Percentiles rank a stretch among this genome's conserved stretches.
phyloP scores from a whole-genome alignment of 495 filamentous ascomycete genomes.

The Elaphomyces granulatus region DNA sequence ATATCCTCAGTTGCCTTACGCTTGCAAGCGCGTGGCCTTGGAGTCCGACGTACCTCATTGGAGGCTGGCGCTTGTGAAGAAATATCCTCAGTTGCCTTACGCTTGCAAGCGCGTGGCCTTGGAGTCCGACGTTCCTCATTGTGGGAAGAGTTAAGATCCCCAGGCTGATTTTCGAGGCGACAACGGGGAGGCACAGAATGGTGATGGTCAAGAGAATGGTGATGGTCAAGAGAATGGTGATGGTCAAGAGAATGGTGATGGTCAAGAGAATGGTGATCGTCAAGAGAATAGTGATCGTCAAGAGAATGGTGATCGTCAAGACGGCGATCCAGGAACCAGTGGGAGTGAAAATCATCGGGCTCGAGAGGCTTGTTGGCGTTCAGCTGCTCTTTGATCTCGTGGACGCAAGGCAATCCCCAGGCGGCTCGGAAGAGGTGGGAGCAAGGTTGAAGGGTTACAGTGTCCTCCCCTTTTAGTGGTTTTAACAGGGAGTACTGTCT shows the following conservation, averaged over 20 bases:
- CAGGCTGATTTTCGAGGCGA: too few species aligned
- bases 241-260: too few species aligned
- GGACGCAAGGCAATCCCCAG: background rate
- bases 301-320: background rate
- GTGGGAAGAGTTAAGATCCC: background rate
- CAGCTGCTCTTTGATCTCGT: background rate
- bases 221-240: too few species aligned
- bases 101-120: background rate
- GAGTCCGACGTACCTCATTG: background rate
- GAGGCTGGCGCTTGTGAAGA: background rate
- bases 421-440: background rate
- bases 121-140: background rate
- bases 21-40: background rate
- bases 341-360: background rate
- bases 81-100: background rate
- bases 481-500: background rate
- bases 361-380: background rate
- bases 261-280: too few species aligned
- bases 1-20: background rate
- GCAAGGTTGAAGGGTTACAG: background rate
- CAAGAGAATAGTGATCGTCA: too few species aligned
- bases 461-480: background rate
- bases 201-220: too few species aligned
- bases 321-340: background rate
- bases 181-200: too few species aligned